Conservation (phyloP, 1,139 yeast species). For the Pichiaceae sp. region DNA sequence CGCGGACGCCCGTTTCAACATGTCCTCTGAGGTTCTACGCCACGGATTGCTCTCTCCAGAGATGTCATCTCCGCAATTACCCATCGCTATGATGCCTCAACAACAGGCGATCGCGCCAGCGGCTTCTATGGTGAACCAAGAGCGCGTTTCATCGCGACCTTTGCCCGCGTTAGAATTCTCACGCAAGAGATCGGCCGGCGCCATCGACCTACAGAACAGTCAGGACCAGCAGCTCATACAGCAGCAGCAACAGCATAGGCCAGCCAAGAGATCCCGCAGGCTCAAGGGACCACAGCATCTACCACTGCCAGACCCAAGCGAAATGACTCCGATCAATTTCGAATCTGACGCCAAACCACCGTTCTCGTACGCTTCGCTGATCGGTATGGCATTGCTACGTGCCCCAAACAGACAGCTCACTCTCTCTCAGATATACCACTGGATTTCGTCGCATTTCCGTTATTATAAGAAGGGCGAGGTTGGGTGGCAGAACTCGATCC, state of each 20-base stretch:
- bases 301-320: constrained; percentile 23
- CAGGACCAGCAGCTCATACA: neutral
- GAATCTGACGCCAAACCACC: constrained; percentile 60
- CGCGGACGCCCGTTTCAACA: constrained; percentile 2
- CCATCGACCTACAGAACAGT: too few species aligned
- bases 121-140: neutral
- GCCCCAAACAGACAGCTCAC: constrained; percentile 77
- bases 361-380: constrained; percentile 85
- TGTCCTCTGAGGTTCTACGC: neutral
- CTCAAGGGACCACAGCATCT: constrained; percentile 20
- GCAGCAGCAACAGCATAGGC: neutral
- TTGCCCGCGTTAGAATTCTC: constrained; percentile 2
- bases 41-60: constrained; percentile 25
- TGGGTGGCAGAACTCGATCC: constrained; percentile 87
- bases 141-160: neutral
- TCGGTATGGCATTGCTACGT: constrained; percentile 88
- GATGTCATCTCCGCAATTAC: constrained; percentile 22
- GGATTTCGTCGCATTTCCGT: constrained; percentile 85
- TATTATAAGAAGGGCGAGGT: constrained; percentile 81
- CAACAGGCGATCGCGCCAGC: constrained; percentile 5
- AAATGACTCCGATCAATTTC: constrained; percentile 22
- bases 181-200: neutral
- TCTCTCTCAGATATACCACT: constrained; percentile 79
- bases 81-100: neutral
- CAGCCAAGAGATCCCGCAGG: constrained; percentile 13